Evolutionary conservation across 1,284 basidiomycete genomes (phyloP), one percentile per base, ranked within the genome.

Genomic region (Moesziomyces sp.): DNA sequence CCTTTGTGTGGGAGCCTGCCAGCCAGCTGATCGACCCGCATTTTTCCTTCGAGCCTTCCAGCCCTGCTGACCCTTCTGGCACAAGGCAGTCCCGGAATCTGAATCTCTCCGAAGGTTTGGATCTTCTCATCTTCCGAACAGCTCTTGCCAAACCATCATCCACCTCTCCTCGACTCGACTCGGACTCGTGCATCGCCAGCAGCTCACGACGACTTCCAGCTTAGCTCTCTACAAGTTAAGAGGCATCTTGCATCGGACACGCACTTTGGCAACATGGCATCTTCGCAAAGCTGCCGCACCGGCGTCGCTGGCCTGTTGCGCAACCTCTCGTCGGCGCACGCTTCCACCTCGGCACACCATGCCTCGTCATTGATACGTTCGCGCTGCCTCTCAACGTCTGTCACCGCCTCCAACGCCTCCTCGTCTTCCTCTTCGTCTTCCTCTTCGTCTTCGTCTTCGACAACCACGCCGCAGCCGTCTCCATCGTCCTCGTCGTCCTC

Each of bases 301-400:
- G 46, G 55, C 56, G 56, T 69, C 10, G 52, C 60, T 6, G 49
- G 66, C 40, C 66, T 69, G 11, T 40, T 69, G 4, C 49, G 52
- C 40, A 63, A 59, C 28, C 56, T 69, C 24, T 56, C 66, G 19
- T 58, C 59, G 1, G 6, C 59, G 7, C 46, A 60, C 21, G 47
- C 59, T 18, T 61, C 65, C 18, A 49, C 59, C 42, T 55, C 59
- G 3, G 10, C 65, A 55, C 52, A 54, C 35, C 42, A 51, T 28
- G 30, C 24, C 30, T 48, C 51, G 28, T 23, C 46, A 4, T 53
- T 52, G 45, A 45, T 42, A 63, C 21, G 44, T 18, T 46, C 57
- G 52, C 46, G 56, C 49, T 59, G 52, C 52, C 58, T 69, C 18
- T 63, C 60, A 1, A n/a, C 57, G 2, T 48, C 66, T 7, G 48